A percentile compares a stretch with the other conserved stretches of the same genome.
phyloP scores from a whole-genome alignment of 805 yeast genomes.

The Sugiyamaella qingdaonensis region DNA sequence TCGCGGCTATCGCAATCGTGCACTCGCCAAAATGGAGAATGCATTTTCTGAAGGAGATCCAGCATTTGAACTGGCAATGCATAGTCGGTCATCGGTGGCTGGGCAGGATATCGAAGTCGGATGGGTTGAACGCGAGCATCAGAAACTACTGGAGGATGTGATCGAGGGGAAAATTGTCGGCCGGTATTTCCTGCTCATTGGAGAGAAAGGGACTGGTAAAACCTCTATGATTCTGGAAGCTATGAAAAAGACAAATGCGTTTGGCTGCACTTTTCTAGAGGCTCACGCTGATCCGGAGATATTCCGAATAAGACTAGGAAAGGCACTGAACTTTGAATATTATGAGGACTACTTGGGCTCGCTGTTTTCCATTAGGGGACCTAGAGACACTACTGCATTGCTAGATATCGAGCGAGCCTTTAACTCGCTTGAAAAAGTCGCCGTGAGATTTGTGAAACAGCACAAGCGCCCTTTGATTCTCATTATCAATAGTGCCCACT shows the following conservation, averaged over 20 bases:
- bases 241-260: conserved; percentile 58
- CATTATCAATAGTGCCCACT: conserved; percentile 69
- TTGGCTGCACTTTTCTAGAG: conserved; percentile 65
- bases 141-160: conserved; percentile 57
- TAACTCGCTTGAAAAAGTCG: conserved; percentile 68
- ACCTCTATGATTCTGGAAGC: conserved; percentile 71
- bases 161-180: conserved; percentile 62
- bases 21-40: conserved; percentile 55
- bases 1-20: conserved; percentile 53
- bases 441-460: conserved; percentile 40
- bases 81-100: conserved; percentile 27
- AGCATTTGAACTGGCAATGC: conserved; percentile 56
- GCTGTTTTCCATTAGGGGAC: conserved; percentile 74
- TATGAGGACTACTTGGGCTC: conserved; percentile 83
- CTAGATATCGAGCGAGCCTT: conserved; percentile 81
- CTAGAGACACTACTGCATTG: conserved; percentile 77
- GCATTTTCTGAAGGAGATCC: conserved; percentile 70
- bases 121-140: conserved; percentile 57
- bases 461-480: conserved; percentile 56
- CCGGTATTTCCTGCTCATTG: conserved; percentile 65
- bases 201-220: conserved; percentile 86
- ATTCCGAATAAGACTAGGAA: conserved; percentile 69
- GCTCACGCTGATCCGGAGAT: conserved; percentile 86
- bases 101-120: conserved; percentile 5
- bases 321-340: conserved; percentile 66